Evolutionary conservation across 371 early-diverging fungal genomes (phyloP).

Genomic region (Quaeritorhiza haematococci): DNA sequence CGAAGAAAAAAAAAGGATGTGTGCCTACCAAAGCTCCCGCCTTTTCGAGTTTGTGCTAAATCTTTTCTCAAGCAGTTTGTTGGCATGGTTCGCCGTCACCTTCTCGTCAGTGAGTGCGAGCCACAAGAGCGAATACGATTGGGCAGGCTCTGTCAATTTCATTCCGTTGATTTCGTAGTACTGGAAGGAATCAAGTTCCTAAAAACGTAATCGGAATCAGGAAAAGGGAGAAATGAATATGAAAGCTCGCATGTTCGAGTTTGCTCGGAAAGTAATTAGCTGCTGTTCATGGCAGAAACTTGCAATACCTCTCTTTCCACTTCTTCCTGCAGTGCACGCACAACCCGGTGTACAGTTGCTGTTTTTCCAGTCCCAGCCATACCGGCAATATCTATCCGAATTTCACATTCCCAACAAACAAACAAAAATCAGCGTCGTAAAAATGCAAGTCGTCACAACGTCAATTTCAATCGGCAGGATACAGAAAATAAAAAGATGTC

Average conservation of each 20-base stretch:
- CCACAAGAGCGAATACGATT: conserved; percentile 83
- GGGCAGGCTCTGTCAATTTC: conserved; percentile 88
- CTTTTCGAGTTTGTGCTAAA: conserved; percentile 39
- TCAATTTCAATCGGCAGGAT: not conserved
- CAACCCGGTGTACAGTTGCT: conserved; percentile 84
- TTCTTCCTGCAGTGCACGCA: conserved; percentile 66
- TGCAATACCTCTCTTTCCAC: conserved; percentile 66
- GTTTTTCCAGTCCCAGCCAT: conserved; percentile 98
- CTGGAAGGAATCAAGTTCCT: conserved; percentile 68
- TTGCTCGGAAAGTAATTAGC: not conserved
- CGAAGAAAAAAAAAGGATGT: too few species aligned
- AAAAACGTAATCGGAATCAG: too few species aligned
- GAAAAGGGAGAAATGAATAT: too few species aligned
- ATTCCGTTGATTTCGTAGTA: conserved; percentile 94
- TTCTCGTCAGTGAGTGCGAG: conserved; percentile 51
- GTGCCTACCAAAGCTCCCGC: too few species aligned
- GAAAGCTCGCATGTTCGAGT: not conserved
- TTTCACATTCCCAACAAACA: not conserved
- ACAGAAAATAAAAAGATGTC: not conserved
- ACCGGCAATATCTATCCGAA: conserved; percentile 78
- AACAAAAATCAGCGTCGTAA: not conserved
- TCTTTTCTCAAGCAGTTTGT: conserved; percentile 61
- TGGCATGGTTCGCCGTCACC: conserved; percentile 68
- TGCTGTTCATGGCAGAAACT: not conserved
- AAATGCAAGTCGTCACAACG: not conserved